phyloP scores from a whole-genome alignment of 768 basidiomycete species.

The Lactarius trivialis region DNA sequence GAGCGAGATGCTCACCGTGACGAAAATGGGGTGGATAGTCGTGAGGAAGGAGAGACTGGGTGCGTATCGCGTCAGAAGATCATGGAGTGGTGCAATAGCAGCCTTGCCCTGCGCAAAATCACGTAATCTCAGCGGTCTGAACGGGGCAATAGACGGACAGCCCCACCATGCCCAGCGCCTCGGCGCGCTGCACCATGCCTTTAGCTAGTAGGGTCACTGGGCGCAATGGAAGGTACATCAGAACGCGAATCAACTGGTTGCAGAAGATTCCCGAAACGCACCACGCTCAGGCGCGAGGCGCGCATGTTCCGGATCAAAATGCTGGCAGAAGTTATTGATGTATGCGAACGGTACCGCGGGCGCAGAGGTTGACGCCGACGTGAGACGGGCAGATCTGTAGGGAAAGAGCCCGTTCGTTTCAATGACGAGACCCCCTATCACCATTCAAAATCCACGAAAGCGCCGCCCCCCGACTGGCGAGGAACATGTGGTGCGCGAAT shows the following conservation, averaged over 20 bases:
- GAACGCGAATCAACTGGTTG: background rate
- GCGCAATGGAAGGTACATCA: conserved; percentile 6
- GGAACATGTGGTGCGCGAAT: background rate
- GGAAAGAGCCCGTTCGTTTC: background rate
- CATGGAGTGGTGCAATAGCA: conserved; percentile 52
- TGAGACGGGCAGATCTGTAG: conserved; percentile 15
- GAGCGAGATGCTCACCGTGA: conserved; percentile 41
- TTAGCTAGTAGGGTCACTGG: conserved; percentile 62
- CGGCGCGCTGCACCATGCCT: conserved; percentile 50
- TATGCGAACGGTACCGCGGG: conserved; percentile 9
- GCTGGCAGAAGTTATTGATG: conserved; percentile 51
- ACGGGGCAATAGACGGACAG: background rate
- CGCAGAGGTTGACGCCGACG: background rate
- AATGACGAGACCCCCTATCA: background rate
- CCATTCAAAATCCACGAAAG: background rate
- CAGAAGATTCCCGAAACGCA: conserved; percentile 23
- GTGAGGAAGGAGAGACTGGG: conserved; percentile 55
- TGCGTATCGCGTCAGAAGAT: conserved; percentile 58
- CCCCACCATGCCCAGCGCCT: conserved; percentile 46
- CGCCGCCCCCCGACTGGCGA: background rate
- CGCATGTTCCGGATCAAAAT: conserved; percentile 59
- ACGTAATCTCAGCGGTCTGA: conserved; percentile 1
- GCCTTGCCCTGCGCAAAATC: conserved; percentile 35
- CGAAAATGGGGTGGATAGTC: conserved; percentile 60
- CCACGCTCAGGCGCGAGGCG: conserved; percentile 65